Conservation (phyloP, 768 basidiomycete species). For the Rhodocollybia butyracea region DNA sequence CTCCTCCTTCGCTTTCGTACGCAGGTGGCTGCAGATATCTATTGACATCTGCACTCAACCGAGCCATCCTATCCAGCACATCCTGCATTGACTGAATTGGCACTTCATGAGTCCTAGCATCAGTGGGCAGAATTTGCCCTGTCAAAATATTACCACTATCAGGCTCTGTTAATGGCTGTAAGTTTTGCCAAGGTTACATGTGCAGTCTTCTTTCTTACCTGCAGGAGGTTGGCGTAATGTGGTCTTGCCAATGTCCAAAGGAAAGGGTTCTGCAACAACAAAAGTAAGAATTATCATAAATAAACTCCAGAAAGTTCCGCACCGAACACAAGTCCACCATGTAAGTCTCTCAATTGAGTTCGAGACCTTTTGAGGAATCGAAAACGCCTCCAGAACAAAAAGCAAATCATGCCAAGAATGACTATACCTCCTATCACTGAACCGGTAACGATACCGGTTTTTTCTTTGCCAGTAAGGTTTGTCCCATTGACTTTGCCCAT, state of each 20-base stretch:
- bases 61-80: neutral
- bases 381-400: neutral
- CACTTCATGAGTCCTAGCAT: neutral
- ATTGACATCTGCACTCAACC: neutral
- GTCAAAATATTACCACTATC: too few species aligned
- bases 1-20: too few species aligned
- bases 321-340: too few species aligned
- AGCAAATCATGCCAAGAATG: neutral
- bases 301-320: too few species aligned
- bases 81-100: neutral
- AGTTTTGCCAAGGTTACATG: neutral
- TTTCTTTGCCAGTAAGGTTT: neutral
- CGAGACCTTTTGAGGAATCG: neutral
- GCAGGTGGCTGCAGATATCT: neutral
- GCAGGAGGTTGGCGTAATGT: too few species aligned
- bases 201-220: neutral
- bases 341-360: neutral
- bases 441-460: neutral
- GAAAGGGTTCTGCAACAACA: too few species aligned
- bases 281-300: too few species aligned
- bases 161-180: neutral
- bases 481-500: neutral
- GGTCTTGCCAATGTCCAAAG: too few species aligned
- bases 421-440: neutral
- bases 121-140: too few species aligned